Conservation (phyloP, 345 rosid species). For the Crucihimalaya himalaica region DNA sequence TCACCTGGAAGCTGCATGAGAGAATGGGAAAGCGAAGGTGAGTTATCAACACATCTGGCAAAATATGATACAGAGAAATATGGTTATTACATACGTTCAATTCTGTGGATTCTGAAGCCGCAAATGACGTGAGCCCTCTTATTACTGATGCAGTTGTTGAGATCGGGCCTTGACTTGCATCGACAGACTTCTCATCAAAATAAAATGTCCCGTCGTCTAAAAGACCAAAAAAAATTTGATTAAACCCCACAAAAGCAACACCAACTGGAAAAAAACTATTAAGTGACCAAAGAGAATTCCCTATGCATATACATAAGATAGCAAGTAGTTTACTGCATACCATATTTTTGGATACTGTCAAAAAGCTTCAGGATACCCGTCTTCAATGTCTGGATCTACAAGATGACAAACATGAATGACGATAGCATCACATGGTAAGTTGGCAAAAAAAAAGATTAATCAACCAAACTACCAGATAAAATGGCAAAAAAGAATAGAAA, state of each 20-base stretch:
- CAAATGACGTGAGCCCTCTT: conserved; percentile 71
- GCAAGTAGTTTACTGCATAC: conserved; percentile 43
- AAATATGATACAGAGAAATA: conserved; percentile 4
- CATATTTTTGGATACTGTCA: conserved; percentile 81
- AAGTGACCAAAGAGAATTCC: not conserved
- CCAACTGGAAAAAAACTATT: not conserved
- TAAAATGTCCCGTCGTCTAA: conserved; percentile 84
- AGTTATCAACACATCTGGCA: conserved; percentile 4
- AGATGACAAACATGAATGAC: conserved; percentile 29
- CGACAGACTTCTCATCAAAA: conserved; percentile 72
- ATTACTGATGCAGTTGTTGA: conserved; percentile 84
- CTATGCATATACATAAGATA: not conserved
- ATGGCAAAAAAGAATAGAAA: not conserved
- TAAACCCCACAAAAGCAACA: not conserved
- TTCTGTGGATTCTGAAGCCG: conserved; percentile 59
- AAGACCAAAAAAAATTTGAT: not conserved
- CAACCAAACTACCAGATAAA: conserved; percentile 6
- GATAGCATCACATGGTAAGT: conserved; percentile 16
- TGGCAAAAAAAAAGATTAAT: conserved; percentile 2
- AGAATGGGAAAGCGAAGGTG: conserved; percentile 34
- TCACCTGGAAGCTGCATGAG: conserved; percentile 76
- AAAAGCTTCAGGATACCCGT: conserved; percentile 79
- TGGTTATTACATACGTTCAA: conserved; percentile 53
- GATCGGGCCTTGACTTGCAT: conserved; percentile 61
- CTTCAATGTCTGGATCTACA: conserved; percentile 69